Evolutionary conservation across 2,329 filamentous ascomycete species (phyloP).

Genomic region (Fusarium sp.): DNA sequence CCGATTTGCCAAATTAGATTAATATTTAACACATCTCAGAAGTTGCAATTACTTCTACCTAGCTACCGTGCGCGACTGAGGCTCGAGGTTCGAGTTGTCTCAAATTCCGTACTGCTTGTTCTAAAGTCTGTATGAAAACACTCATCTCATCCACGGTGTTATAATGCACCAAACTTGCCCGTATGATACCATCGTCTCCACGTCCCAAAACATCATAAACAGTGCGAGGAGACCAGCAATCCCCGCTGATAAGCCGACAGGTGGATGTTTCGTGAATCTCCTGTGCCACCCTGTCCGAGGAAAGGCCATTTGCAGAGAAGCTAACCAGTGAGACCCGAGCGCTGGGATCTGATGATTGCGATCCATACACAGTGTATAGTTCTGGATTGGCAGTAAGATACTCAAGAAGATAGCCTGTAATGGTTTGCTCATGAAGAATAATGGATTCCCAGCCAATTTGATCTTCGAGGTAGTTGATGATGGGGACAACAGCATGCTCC

Average conservation of each 20-base stretch:
- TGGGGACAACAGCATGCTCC: conserved; percentile 3
- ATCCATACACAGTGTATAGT: conserved; percentile 1
- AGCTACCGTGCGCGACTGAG: not conserved
- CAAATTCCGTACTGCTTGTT: conserved; percentile 3
- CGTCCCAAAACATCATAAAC: conserved; percentile 20
- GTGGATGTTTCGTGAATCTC: conserved; percentile 18
- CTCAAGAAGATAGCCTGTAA: conserved; percentile 4
- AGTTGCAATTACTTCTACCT: not conserved
- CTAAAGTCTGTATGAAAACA: not conserved
- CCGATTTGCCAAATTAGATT: too few species aligned
- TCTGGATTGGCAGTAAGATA: conserved; percentile 2
- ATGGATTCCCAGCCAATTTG: conserved; percentile 10
- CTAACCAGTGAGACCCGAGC: conserved; percentile 2
- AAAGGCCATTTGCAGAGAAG: conserved; percentile 2
- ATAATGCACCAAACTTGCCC: conserved; percentile 25
- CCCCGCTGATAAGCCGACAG: conserved; percentile 6
- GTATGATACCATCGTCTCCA: conserved; percentile 15
- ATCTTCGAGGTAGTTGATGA: conserved; percentile 5
- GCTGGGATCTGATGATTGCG: not conserved
- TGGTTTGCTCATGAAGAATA: conserved; percentile 2
- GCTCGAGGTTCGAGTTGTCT: not conserved
- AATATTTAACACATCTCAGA: too few species aligned
- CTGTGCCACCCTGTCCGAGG: not conserved
- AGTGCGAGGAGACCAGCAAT: conserved; percentile 22
- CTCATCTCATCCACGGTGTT: conserved; percentile 24